Percentiles rank a stretch among this genome's conserved stretches.
These are phyloP conservation scores for Cercophora newfieldiana DNA, from an alignment of 495 filamentous ascomycete species.

Conservation along the genomic window DNA sequence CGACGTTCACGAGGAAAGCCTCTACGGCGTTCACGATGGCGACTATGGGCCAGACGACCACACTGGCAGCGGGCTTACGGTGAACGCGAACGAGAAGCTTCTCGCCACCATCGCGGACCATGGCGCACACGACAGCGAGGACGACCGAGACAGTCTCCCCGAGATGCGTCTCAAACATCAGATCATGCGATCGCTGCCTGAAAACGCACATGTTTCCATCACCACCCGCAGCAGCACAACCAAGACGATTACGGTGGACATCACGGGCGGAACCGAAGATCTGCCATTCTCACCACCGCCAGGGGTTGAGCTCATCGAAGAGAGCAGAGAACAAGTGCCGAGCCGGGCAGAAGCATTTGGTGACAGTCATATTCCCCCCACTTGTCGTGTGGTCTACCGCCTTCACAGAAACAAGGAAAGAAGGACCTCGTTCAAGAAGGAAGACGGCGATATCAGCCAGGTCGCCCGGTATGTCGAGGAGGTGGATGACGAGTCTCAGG, in stretches of 20 bases:
- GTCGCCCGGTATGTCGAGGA: conserved; percentile 30
- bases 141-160: conserved; percentile 41
- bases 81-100: conserved; percentile 31
- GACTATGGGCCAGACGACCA: conserved; percentile 18
- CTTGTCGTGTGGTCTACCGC: conserved; percentile 31
- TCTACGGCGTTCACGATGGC: conserved; percentile 33
- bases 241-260: conserved; percentile 71
- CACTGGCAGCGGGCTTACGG: conserved; percentile 15
- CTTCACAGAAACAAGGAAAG: conserved; percentile 39
- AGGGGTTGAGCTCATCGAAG: conserved; percentile 65
- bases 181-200: conserved; percentile 46
- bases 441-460: conserved; percentile 35
- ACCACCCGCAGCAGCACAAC: conserved; percentile 63
- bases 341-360: not conserved
- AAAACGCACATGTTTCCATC: conserved; percentile 60
- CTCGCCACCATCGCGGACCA: conserved; percentile 53
- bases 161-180: conserved; percentile 47
- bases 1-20: conserved; percentile 54
- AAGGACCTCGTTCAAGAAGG: conserved; percentile 38
- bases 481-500: conserved; percentile 26
- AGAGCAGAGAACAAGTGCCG: conserved; percentile 30
- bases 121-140: conserved; percentile 34
- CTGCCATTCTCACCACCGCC: conserved; percentile 63
- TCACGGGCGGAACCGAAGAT: conserved; percentile 61
- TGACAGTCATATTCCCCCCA: conserved; percentile 9